These are phyloP conservation scores for Rhododendron ferrugineum DNA, from an alignment of 148 eudicot species.

Conservation along the genomic window DNA sequence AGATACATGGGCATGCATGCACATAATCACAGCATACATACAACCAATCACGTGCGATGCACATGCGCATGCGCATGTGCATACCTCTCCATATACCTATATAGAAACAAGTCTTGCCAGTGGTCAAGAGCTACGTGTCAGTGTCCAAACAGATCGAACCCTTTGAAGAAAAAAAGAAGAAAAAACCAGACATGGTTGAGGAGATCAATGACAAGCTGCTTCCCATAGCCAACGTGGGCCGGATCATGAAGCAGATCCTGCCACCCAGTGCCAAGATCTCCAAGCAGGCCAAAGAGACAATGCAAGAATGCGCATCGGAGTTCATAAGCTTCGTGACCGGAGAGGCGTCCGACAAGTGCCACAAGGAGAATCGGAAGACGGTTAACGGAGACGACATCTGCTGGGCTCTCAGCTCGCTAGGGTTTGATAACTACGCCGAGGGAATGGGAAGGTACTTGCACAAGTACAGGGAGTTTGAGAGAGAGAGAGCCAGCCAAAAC, in stretches of 20 bases:
- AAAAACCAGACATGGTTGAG: constrained; percentile 29
- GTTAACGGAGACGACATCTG: constrained; percentile 52
- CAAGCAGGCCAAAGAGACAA: constrained; percentile 49
- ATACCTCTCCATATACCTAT: not conserved
- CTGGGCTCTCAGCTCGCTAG: constrained; percentile 57
- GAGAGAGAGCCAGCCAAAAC: constrained; percentile 26
- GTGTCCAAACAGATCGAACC: not conserved
- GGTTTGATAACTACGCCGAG: constrained; percentile 49
- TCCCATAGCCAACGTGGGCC: constrained; percentile 55
- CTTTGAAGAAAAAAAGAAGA: not conserved
- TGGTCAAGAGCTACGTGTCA: not conserved
- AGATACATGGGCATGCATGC: not conserved
- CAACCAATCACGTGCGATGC: not conserved
- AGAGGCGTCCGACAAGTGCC: constrained; percentile 59
- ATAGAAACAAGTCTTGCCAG: not conserved
- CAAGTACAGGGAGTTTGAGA: constrained; percentile 39
- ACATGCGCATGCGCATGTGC: not conserved
- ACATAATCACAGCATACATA: not conserved
- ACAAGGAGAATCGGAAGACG: constrained; percentile 59
- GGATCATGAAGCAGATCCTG: constrained; percentile 48
- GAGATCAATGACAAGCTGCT: constrained; percentile 31
- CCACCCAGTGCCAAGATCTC: constrained; percentile 55
- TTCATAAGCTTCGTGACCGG: constrained; percentile 57
- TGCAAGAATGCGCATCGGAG: constrained; percentile 59
- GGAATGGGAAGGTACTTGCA: constrained; percentile 36